Conservation (phyloP, 2,329 filamentous ascomycete species). For the Madurella mycetomatis region DNA sequence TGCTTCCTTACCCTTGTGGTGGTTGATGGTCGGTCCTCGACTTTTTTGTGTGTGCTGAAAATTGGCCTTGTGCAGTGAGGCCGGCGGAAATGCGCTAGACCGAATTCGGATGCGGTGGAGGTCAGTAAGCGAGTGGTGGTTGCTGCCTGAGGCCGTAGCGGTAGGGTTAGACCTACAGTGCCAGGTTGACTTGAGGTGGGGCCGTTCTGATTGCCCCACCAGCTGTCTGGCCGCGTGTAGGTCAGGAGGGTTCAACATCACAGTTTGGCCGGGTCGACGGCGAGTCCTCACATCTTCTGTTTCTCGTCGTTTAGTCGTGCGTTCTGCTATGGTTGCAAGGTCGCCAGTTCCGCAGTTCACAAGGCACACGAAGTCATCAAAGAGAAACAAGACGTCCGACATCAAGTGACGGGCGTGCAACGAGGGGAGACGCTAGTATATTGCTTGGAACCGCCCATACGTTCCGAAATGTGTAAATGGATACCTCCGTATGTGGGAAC, state of each 20-base stretch:
- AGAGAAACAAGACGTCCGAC: too few species aligned
- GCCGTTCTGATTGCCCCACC: slow-evolving; percentile 8
- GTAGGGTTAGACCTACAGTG: slow-evolving; percentile 29
- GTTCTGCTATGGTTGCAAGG: too few species aligned
- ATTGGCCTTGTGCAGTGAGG: slow-evolving; percentile 27
- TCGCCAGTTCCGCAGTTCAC: too few species aligned
- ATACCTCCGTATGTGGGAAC: neutral
- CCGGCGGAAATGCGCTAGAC: slow-evolving; percentile 22
- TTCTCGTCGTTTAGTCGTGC: too few species aligned
- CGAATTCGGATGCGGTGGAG: slow-evolving; percentile 18
- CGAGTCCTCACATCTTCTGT: too few species aligned
- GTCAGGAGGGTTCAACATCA: too few species aligned
- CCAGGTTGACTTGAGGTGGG: slow-evolving; percentile 14
- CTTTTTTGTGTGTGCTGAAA: slow-evolving; percentile 29
- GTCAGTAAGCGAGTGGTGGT: slow-evolving; percentile 15
- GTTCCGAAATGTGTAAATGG: too few species aligned
- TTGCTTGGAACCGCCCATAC: neutral
- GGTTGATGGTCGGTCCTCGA: slow-evolving; percentile 27
- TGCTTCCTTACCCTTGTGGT: slow-evolving; percentile 29
- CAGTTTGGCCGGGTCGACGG: too few species aligned
- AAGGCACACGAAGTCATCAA: too few species aligned
- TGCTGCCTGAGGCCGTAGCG: slow-evolving; percentile 24
- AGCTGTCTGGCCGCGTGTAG: neutral
- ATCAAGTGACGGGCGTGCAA: neutral
- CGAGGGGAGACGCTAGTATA: neutral